These are phyloP conservation scores for Salicornia ramosissima DNA, from an alignment of 148 eudicot species.

Conservation along the genomic window DNA sequence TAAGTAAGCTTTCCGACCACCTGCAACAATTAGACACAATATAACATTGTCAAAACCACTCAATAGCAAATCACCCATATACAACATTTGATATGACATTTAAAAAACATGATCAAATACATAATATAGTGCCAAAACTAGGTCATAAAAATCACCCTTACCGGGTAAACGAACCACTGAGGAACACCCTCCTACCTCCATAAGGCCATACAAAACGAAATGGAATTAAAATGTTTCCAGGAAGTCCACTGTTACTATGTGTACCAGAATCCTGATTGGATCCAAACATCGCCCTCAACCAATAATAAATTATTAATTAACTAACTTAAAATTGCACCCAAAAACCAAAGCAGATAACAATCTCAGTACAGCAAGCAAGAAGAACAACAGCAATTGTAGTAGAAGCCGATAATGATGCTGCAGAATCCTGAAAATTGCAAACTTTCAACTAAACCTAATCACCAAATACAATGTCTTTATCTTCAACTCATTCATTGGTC, in stretches of 20 bases:
- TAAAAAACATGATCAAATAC: neutral
- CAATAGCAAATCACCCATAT: neutral
- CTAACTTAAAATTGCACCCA: neutral
- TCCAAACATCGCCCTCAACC: constrained; percentile 33
- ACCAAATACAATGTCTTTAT: constrained; percentile 24
- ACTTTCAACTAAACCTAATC: constrained; percentile 10
- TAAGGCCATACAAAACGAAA: constrained; percentile 33
- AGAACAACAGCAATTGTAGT: neutral
- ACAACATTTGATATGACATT: neutral
- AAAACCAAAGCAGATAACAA: neutral
- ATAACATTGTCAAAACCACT: neutral
- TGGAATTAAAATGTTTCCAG: constrained; percentile 27
- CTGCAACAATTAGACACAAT: constrained; percentile 22
- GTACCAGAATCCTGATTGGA: constrained; percentile 30
- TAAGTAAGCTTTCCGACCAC: constrained; percentile 55
- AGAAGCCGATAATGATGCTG: neutral
- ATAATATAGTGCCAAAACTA: neutral
- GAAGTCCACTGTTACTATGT: constrained; percentile 23
- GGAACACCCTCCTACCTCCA: constrained; percentile 45
- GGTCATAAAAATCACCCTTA: constrained; percentile 18
- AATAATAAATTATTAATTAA: neutral
- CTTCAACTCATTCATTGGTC: constrained; percentile 14
- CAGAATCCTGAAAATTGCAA: neutral
- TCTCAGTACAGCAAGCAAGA: neutral
- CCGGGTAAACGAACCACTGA: constrained; percentile 46